phyloP scores from a whole-genome alignment of 345 rosid species.

The Heritiera littoralis region DNA sequence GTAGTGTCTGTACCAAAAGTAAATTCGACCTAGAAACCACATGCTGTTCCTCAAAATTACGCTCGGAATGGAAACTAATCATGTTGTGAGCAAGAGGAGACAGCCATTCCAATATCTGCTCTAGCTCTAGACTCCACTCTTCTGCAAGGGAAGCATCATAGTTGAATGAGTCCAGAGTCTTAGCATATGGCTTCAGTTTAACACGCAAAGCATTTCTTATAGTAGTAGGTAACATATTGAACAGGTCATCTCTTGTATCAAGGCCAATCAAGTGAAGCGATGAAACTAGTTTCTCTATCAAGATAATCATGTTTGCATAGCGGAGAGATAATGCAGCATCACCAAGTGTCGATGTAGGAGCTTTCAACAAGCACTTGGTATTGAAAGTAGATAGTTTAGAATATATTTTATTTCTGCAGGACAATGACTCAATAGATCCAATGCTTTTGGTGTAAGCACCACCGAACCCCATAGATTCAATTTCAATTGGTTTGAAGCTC shows the following conservation, averaged over 20 bases:
- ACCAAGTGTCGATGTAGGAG: constrained; percentile 56
- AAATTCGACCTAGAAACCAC: constrained; percentile 45
- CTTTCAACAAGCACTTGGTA: constrained; percentile 40
- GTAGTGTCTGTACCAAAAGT: constrained; percentile 62
- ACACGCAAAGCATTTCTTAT: constrained; percentile 42
- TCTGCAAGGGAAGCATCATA: constrained; percentile 46
- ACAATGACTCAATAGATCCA: constrained; percentile 18
- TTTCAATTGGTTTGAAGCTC: constrained; percentile 32
- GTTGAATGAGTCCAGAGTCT: constrained; percentile 34
- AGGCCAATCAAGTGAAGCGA: constrained; percentile 49
- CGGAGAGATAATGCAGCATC: constrained; percentile 60
- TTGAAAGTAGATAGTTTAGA: constrained; percentile 37
- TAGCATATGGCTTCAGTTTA: constrained; percentile 41
- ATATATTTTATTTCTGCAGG: constrained; percentile 32
- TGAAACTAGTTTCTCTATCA: constrained; percentile 53
- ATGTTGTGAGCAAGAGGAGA: constrained; percentile 61
- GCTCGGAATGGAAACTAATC: constrained; percentile 60
- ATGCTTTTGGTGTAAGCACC: constrained; percentile 24
- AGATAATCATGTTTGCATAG: constrained; percentile 55
- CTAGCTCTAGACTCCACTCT: constrained; percentile 47
- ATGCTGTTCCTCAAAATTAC: constrained; percentile 52
- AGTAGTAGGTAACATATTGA: constrained; percentile 52
- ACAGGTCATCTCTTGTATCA: constrained; percentile 53
- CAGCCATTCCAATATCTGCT: constrained; percentile 55
- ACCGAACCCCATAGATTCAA: constrained; percentile 42